Base-by-base conservation (phyloP, 345 rosid genomes). In the Melaleuca alternifolia region DNA sequence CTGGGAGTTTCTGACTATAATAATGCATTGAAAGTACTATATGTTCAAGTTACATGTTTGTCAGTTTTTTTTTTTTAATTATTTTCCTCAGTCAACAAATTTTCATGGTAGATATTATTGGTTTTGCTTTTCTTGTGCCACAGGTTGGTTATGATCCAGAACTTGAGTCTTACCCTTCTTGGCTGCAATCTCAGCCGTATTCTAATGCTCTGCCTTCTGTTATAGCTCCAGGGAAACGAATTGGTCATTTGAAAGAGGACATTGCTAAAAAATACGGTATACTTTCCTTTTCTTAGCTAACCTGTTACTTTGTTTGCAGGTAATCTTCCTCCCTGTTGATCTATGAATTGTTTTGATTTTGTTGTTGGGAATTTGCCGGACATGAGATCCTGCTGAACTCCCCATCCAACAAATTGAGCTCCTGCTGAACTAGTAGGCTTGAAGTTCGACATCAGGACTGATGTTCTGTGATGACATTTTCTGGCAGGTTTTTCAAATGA, bases 101-200 rank as follows among this genome's bases (percentile, higher is more conserved):
- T 50, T 51, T 71, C 56, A 54, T 54, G 56, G 56, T 65, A 33
- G 79, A 33, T 71, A 33, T 71, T 24, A 26, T 56, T 16, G 33
- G 46, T 50, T 83, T 56, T 44, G 5, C 16, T n/a, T 44, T 23
- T 83, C 48, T 23, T 86, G 59, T 54, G 59, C 86, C 50, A 44
- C 91, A 96, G 98, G 97, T 97, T 87, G 99, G 98, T 51, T 97
- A 95, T 91, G 98, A 96, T 92, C 99, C 99, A 52, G 98, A 94
- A 88, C 85, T 88, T 50, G 99, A 96, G 57, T 92, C 95, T 14
- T 96, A 97, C 88, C 98, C 98, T 16, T 84, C 95, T 76, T 96
- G 98, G 99, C 89, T 97, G 91, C 93, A 91, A 53, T 91, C 94
- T 90, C 98, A 93, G 88, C 98, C 98, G 51, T 97, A 94, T 90